Evolutionary conservation across 2,329 filamentous ascomycete genomes (phyloP).

Genomic region (Huntiella moniliformis): DNA sequence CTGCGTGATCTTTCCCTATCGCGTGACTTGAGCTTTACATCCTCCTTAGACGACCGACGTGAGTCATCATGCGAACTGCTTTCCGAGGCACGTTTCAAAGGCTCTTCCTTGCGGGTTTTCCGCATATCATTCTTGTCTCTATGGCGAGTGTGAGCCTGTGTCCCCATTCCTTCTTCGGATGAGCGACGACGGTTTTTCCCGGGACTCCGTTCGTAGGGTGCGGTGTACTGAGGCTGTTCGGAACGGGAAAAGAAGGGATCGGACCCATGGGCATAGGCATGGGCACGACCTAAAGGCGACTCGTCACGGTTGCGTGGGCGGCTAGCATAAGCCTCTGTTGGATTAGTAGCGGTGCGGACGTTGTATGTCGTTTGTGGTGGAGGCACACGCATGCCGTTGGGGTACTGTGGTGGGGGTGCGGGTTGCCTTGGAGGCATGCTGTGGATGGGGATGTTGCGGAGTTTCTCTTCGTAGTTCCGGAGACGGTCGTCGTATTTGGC

Average conservation of each 20-base stretch:
- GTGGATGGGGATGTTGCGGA: conserved; percentile 22
- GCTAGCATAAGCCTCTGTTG: neutral
- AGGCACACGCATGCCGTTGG: neutral
- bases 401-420: conserved; percentile 13
- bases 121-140: too few relatives aligned
- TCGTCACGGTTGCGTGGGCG: neutral
- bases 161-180: neutral
- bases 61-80: too few relatives aligned
- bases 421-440: conserved; percentile 20
- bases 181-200: neutral
- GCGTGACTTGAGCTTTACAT: conserved; percentile 6
- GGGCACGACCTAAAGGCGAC: neutral
- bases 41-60: conserved; percentile 14
- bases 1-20: conserved; percentile 18
- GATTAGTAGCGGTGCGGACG: conserved; percentile 13
- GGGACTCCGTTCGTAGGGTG: conserved; percentile 5
- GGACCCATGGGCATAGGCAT: neutral
- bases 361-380: conserved; percentile 16
- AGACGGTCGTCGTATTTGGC: conserved; percentile 61
- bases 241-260: neutral
- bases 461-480: conserved; percentile 15
- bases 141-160: too few relatives aligned
- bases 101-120: conserved; percentile 22
- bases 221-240: neutral
- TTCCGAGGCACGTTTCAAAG: conserved; percentile 21